Base-by-base conservation (phyloP, 2,329 filamentous ascomycete genomes). In the Cytospora chrysosperma region DNA sequence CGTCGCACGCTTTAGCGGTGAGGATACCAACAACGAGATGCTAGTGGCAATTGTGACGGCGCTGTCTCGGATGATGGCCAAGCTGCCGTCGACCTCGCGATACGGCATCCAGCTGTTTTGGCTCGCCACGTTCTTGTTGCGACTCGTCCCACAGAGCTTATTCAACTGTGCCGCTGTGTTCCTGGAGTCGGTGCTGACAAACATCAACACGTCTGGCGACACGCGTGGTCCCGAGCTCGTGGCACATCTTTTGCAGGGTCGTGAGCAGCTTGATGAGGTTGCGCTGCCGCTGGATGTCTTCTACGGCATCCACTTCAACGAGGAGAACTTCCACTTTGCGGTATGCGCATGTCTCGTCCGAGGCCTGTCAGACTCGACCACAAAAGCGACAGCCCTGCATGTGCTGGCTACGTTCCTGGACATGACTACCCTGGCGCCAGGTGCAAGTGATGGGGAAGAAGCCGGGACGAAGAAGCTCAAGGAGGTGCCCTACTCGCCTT, bases 81-180 rank as follows among this genome's bases (percentile, higher is more conserved):
- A 90, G 70, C 79, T 90, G 24, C 85, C 85, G 7, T 83, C 85
- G 3, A 82, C 86, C 12, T 90, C 88, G 30, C 82, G 88, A 34
- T 90, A 90, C 69, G 86, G 87, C 0, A 75, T 88, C 37, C 88
- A 90, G 69, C 77, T 90, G 7, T 90, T 90, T 72, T 90, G 88
- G 88, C 77, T 90, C 37, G 87, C 86, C 12, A 84, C 90, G 67
- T 88, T 87, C 2, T 77, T 90, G 1, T 78, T 90, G 27, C 82
- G 88, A 9, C 80, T 90, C 3, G 85, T 89, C 19, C 87, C 88
- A 4, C 77, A 82, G 7, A 77, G 75, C 47, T 78, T 90, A 1
- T 90, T 89, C 75, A 89, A 88, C 72, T 88, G 85, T 70, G 82
- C 87, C 4, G 86, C 86, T 1, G 79, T 83, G 32, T 87, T 90